Conservation (phyloP, 2,329 filamentous ascomycete species). For the Aspergillus neotritici region DNA sequence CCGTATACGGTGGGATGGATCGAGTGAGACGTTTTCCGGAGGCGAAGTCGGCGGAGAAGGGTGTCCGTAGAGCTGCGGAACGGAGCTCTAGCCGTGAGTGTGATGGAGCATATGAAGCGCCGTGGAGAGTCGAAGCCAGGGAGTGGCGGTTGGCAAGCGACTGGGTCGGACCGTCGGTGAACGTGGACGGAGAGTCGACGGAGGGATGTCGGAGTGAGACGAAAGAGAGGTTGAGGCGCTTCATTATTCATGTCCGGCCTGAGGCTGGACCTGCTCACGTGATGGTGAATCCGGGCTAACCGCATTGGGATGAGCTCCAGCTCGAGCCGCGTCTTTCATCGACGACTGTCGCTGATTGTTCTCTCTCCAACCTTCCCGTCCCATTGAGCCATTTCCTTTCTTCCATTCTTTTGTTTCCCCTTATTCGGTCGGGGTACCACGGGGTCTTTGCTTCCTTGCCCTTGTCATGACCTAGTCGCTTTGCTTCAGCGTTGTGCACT, state of each 20-base stretch:
- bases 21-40: neutral
- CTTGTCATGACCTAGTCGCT: constrained; percentile 16
- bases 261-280: constrained; percentile 6
- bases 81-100: no score
- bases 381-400: constrained; percentile 11
- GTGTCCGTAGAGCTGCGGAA: neutral
- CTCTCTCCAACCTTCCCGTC: constrained; percentile 6
- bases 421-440: no score
- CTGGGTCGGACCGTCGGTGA: no score
- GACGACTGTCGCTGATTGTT: constrained; percentile 9
- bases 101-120: no score
- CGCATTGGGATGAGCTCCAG: constrained; percentile 12
- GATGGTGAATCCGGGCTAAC: constrained; percentile 8
- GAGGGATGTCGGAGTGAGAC: no score
- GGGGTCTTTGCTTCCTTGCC: no score
- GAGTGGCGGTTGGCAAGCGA: no score
- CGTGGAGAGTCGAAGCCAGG: no score
- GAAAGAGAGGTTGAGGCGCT: no score
- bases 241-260: neutral
- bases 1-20: neutral
- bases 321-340: constrained; percentile 8
- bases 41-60: neutral
- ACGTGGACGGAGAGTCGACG: no score
- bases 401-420: constrained; percentile 1
- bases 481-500: constrained; percentile 14